phyloP scores from a whole-genome alignment of 352 stramenopile genomes.

The Peronospora farinosa region DNA sequence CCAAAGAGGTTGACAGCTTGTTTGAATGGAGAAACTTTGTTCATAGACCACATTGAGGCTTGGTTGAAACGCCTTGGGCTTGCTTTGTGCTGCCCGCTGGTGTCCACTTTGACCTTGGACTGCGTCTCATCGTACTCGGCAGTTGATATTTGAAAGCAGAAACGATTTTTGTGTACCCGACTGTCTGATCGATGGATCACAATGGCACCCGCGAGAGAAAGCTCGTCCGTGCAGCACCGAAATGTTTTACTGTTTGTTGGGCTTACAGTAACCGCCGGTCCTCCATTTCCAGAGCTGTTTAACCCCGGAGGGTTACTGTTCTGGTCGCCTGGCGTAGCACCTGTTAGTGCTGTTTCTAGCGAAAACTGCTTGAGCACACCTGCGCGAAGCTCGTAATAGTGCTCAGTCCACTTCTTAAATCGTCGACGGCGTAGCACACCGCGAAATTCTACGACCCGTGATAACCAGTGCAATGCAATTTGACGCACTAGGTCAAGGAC shows the following conservation, averaged over 20 bases:
- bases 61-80: constrained; percentile 23
- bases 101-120: constrained; percentile 6
- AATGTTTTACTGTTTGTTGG: constrained; percentile 2
- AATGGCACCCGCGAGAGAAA: constrained; percentile 70
- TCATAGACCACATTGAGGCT: constrained; percentile 21
- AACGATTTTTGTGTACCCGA: constrained; percentile 59
- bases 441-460: constrained; percentile 58
- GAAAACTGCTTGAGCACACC: constrained; percentile 76
- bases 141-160: constrained; percentile 78
- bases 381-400: constrained; percentile 74
- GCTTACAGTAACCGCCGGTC: constrained; percentile 2
- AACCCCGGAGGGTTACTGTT: constrained; percentile 17
- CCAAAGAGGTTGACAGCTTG: constrained; percentile 52
- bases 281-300: constrained; percentile 13
- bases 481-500: constrained; percentile 63
- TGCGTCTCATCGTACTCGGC: constrained; percentile 36
- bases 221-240: constrained; percentile 48
- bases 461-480: constrained; percentile 63
- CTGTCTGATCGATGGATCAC: constrained; percentile 74
- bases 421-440: constrained; percentile 64
- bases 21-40: constrained; percentile 60
- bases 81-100: constrained; percentile 15
- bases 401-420: constrained; percentile 73
- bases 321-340: constrained; percentile 7
- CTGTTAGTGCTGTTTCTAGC: constrained; percentile 33